A percentile compares a stretch with the other conserved stretches of the same genome.
Conservation (phyloP, 2,329 filamentous ascomycete species). For the Cercospora zeae-maydis region DNA sequence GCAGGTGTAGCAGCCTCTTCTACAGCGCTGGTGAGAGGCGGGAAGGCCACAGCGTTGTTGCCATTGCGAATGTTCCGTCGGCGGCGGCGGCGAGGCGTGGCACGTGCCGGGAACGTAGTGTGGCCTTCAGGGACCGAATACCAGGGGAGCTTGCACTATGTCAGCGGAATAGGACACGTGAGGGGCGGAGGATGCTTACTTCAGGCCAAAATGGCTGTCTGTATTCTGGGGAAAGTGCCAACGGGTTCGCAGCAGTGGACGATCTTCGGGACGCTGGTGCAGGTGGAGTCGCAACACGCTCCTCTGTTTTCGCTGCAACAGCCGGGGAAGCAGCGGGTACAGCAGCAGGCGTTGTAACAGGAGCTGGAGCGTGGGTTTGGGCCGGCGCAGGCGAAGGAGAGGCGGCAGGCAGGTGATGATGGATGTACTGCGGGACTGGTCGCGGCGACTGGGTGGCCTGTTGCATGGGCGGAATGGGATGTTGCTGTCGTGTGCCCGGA, state of each 20-base stretch:
- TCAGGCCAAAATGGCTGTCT: conserved; percentile 22
- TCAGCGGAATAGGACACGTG: conserved; percentile 8
- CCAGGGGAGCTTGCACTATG: conserved; percentile 53
- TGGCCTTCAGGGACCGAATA: conserved; percentile 51
- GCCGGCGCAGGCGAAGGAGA: conserved; percentile 17
- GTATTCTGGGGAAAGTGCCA: conserved; percentile 20
- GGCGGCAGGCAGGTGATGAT: conserved; percentile 15
- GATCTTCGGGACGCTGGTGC: conserved; percentile 18
- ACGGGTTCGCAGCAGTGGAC: conserved; percentile 20
- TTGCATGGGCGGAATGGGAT: conserved; percentile 33
- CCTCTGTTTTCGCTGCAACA: conserved; percentile 7
- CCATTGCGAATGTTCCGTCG: conserved; percentile 39
- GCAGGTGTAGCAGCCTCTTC: conserved; percentile 32
- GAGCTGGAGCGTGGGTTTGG: conserved; percentile 8
- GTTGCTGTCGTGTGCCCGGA: conserved; percentile 40
- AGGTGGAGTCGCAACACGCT: conserved; percentile 21
- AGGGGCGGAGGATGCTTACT: conserved; percentile 7
- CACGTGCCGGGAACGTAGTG: conserved; percentile 52
- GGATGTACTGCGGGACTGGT: conserved; percentile 22
- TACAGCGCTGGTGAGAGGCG: conserved; percentile 34
- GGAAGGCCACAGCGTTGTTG: conserved; percentile 49
- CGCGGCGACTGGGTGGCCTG: conserved; percentile 33
- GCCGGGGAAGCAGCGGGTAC: conserved; percentile 12
- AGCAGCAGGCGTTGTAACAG: conserved; percentile 13
- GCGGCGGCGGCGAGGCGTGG: conserved; percentile 47